Percentiles rank a stretch among this genome's conserved stretches.
Evolutionary conservation across 495 filamentous ascomycete species (phyloP).

Genomic region (Ramalina intermedia): DNA sequence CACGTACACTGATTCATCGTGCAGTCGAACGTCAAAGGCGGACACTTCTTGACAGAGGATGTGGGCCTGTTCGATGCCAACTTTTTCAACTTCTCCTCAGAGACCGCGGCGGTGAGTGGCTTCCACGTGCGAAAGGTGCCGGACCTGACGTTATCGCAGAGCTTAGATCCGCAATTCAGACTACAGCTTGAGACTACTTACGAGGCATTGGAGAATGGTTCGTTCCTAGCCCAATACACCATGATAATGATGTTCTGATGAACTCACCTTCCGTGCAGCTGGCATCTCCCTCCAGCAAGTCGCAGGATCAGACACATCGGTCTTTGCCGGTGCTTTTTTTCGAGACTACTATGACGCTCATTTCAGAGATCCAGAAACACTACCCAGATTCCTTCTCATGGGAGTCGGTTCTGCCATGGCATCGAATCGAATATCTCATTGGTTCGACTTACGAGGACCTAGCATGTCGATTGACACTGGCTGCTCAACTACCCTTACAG

Average conservation of each 20-base stretch:
- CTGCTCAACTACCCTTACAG: constrained; percentile 24
- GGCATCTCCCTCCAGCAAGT: constrained; percentile 25
- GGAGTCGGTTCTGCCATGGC: constrained; percentile 29
- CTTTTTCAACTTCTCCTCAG: constrained; percentile 7
- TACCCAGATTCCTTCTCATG: constrained; percentile 32
- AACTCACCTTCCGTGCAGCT: constrained; percentile 35
- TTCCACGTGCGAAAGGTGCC: background rate
- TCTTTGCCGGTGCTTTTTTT: constrained; percentile 35
- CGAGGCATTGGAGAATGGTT: constrained; percentile 37
- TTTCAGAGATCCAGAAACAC: constrained; percentile 27
- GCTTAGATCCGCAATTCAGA: constrained; percentile 39
- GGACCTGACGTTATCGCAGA: background rate
- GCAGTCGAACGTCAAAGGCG: constrained; percentile 1
- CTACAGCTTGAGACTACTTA: constrained; percentile 40
- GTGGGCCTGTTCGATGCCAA: background rate
- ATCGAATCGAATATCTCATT: constrained; percentile 25
- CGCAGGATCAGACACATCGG: constrained; percentile 32
- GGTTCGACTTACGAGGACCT: constrained; percentile 24
- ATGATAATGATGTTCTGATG: background rate
- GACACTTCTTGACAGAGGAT: constrained; percentile 2
- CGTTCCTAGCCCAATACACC: background rate
- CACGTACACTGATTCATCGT: background rate
- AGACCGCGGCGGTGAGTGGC: background rate
- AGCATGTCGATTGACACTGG: constrained; percentile 24
- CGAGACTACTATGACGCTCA: constrained; percentile 33